Base-by-base conservation (phyloP, 202 grass and related monocot genomes). In the Setaria italica region DNA sequence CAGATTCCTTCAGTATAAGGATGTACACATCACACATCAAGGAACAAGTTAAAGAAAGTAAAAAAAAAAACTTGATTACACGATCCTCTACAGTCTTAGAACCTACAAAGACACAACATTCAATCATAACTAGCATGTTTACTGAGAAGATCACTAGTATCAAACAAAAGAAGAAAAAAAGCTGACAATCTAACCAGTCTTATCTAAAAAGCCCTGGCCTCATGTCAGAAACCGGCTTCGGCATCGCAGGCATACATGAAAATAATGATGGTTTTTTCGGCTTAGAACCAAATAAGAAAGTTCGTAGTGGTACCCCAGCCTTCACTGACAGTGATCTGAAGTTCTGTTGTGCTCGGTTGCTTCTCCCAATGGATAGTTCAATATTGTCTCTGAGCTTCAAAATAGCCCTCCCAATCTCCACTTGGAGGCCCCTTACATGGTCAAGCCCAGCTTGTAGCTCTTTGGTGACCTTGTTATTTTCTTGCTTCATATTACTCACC, bases 401-500 rank as follows among this genome's bases (percentile, higher is more conserved):
- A 70, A 96, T 74, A 62, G 73, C 76, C 76, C 88, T 94, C 43
- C 92, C 90, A 72, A 94, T 84, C 68, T 96, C 97, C n/a, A 94
- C 87, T 79, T 94, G 97, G 51, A 99, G 91, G 45, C 73, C 86
- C 41, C 76, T 92, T 74, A 99, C 97, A 85, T 96, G 87, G 78
- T 96, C 87, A 62, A 94, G 48, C n/a, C 97, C 97, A 25, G 93
- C 87, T 79, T 94, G 86, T 46, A 99, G 72, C 81, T 99, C 97
- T 86, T 96, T 99, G 13, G 86, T 85, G 41, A 99, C 88, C 75
- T 96, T 99, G 69, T 92, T 96, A 79, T 96, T 99, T 70, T 99
- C 93, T 84, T 96, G 93, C 74, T 99, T 88, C 97, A 96, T 99
- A 91, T 89, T 94, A 68, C 89, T 87, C 9, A 99, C 87, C 86